These are phyloP conservation scores for Bimuria novae-zelandiae DNA, from an alignment of 2,329 filamentous ascomycete genomes.

Conservation along the genomic window DNA sequence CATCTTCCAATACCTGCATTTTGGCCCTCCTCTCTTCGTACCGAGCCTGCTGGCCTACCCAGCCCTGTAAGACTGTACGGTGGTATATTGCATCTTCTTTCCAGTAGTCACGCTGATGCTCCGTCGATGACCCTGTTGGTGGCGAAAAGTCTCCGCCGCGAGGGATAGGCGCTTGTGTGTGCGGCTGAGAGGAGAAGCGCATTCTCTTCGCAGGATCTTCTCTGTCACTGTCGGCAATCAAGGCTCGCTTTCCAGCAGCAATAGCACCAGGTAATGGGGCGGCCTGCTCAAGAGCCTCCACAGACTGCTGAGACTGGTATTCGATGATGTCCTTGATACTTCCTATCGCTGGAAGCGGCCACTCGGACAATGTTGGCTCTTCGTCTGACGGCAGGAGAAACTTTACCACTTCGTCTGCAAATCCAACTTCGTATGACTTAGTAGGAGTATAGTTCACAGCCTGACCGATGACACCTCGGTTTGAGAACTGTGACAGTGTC, in stretches of 20 bases:
- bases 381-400: slow-evolving; percentile 24
- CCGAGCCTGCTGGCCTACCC: slow-evolving; percentile 31
- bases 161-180: slow-evolving; percentile 31
- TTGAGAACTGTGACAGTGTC: slow-evolving; percentile 39
- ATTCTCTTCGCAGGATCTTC: slow-evolving; percentile 39
- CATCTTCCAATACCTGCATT: slow-evolving; percentile 23
- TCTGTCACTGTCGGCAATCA: slow-evolving; percentile 29
- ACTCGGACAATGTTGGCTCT: slow-evolving; percentile 16
- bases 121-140: slow-evolving; percentile 19
- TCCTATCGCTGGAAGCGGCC: slow-evolving; percentile 39
- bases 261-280: slow-evolving; percentile 24
- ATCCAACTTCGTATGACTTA: slow-evolving; percentile 17
- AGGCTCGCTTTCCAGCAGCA: slow-evolving; percentile 30
- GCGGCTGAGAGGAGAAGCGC: slow-evolving; percentile 40
- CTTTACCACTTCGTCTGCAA: slow-evolving; percentile 32
- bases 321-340: slow-evolving; percentile 37
- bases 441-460: slow-evolving; percentile 36
- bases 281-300: slow-evolving; percentile 11
- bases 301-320: slow-evolving; percentile 33
- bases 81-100: slow-evolving; percentile 12
- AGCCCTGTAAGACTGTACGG: slow-evolving; percentile 22
- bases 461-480: slow-evolving; percentile 34
- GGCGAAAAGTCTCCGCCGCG: slow-evolving; percentile 51
- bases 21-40: slow-evolving; percentile 32
- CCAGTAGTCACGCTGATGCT: not conserved